phyloP scores from a whole-genome alignment of 1,284 basidiomycete genomes.

The Anthracocystis panici-leucophaei region DNA sequence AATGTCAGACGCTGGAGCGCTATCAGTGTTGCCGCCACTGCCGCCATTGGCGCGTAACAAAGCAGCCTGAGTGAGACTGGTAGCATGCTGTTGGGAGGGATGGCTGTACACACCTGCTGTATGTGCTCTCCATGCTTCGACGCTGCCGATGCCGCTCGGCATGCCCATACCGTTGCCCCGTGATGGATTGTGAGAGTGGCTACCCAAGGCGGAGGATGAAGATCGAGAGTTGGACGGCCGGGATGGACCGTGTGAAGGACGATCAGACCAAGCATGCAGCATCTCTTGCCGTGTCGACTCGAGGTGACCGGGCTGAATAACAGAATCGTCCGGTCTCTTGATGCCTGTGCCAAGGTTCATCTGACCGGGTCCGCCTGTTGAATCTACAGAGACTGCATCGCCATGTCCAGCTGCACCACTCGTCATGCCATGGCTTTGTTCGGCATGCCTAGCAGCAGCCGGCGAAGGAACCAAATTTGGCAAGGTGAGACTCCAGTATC shows the following conservation, averaged over 20 bases:
- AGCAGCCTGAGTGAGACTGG: slow-evolving; percentile 29
- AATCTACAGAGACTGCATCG: neutral
- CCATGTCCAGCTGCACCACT: neutral
- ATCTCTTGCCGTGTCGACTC: slow-evolving; percentile 45
- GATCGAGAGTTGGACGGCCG: slow-evolving; percentile 21
- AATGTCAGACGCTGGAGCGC: slow-evolving; percentile 27
- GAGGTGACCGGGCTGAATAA: slow-evolving; percentile 45
- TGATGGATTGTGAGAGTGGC: neutral
- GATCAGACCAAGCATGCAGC: slow-evolving; percentile 20
- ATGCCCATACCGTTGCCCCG: slow-evolving; percentile 7
- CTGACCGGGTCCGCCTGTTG: slow-evolving; percentile 20
- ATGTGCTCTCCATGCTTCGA: slow-evolving; percentile 51
- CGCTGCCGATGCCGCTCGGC: slow-evolving; percentile 35
- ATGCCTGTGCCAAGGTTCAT: slow-evolving; percentile 43
- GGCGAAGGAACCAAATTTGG: slow-evolving; percentile 64
- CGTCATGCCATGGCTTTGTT: neutral
- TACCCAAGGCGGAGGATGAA: slow-evolving; percentile 14
- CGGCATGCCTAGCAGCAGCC: slow-evolving; percentile 13
- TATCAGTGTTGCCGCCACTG: slow-evolving; percentile 13
- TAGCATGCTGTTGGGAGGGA: slow-evolving; percentile 23
- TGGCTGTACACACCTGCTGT: slow-evolving; percentile 34
- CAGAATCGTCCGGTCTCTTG: slow-evolving; percentile 34
- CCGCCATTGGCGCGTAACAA: slow-evolving; percentile 34
- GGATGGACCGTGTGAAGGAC: neutral
- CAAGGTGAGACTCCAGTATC: slow-evolving; percentile 71